Evolutionary conservation across 2,329 filamentous ascomycete genomes (phyloP).

Genomic region (Verticillium tricorpus): DNA sequence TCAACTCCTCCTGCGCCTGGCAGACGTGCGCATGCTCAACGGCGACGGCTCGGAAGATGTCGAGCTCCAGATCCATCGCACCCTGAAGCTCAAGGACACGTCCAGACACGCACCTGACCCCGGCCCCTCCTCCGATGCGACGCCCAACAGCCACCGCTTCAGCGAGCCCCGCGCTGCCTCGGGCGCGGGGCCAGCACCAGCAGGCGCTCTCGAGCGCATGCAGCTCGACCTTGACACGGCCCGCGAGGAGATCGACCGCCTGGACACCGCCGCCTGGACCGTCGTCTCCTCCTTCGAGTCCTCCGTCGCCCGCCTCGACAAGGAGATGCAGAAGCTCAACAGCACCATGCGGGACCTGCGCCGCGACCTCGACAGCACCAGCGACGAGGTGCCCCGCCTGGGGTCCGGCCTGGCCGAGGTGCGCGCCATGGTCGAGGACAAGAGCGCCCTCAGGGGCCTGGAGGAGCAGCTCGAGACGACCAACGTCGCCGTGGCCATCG

Average conservation of each 20-base stretch:
- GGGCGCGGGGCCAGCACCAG: neutral
- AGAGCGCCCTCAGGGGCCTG: conserved; percentile 12
- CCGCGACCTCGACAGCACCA: conserved; percentile 15
- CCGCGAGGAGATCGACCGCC: conserved; percentile 27
- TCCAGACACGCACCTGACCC: conserved; percentile 4
- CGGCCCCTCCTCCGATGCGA: neutral
- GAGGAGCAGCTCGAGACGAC: conserved; percentile 19
- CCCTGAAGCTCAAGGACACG: conserved; percentile 23
- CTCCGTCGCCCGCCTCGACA: conserved; percentile 27
- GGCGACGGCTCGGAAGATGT: conserved; percentile 7
- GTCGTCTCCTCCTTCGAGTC: conserved; percentile 31
- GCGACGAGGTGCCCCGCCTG: conserved; percentile 21
- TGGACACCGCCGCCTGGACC: conserved; percentile 31
- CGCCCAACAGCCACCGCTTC: neutral
- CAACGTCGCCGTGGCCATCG: conserved; percentile 13
- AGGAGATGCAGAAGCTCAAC: conserved; percentile 25
- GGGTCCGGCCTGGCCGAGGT: conserved; percentile 19
- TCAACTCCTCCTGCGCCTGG: conserved; percentile 28
- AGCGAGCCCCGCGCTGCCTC: neutral
- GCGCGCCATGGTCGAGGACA: conserved; percentile 8
- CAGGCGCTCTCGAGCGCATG: conserved; percentile 14
- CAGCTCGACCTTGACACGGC: conserved; percentile 28
- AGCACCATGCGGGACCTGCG: conserved; percentile 21
- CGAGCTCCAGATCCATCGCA: conserved; percentile 26
- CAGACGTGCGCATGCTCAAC: conserved; percentile 21